Conservation (phyloP, 1,284 basidiomycete genomes). For the Phellopilus nigrolimitatus region DNA sequence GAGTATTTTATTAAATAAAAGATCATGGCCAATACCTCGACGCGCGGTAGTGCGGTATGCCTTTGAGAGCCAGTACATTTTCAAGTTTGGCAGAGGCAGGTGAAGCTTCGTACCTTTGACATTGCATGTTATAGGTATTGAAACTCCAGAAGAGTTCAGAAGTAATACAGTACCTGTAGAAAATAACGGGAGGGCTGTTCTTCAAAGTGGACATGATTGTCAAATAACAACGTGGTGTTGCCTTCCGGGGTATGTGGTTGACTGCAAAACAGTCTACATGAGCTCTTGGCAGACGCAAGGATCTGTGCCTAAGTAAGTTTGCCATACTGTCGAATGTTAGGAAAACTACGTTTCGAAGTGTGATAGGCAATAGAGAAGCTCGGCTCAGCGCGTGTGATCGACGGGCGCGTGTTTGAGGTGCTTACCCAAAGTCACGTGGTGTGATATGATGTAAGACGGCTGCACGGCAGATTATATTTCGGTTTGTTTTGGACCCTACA, state of each 20-base stretch:
- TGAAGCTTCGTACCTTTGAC: constrained; percentile 27
- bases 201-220: constrained; percentile 11
- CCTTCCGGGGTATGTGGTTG: not conserved
- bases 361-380: too few relatives aligned
- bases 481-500: not conserved
- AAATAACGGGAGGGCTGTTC: constrained; percentile 11
- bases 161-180: constrained; percentile 1
- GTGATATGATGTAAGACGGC: not conserved
- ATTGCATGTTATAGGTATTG: not conserved
- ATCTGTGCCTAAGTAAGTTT: too few relatives aligned
- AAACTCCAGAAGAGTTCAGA: not conserved
- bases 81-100: constrained; percentile 50
- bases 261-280: too few relatives aligned
- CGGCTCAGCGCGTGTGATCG: too few relatives aligned
- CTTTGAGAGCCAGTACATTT: constrained; percentile 44
- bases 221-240: not conserved
- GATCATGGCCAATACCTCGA: constrained; percentile 34
- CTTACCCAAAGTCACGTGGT: too few relatives aligned
- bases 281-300: too few relatives aligned
- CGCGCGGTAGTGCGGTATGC: constrained; percentile 42
- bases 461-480: not conserved
- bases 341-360: too few relatives aligned
- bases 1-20: not conserved
- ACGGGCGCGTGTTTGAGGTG: too few relatives aligned
- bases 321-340: too few relatives aligned